Percentiles rank a stretch among this genome's conserved stretches.
Evolutionary conservation across 805 yeast species (phyloP).

Genomic region (Yarrowia sp.): DNA sequence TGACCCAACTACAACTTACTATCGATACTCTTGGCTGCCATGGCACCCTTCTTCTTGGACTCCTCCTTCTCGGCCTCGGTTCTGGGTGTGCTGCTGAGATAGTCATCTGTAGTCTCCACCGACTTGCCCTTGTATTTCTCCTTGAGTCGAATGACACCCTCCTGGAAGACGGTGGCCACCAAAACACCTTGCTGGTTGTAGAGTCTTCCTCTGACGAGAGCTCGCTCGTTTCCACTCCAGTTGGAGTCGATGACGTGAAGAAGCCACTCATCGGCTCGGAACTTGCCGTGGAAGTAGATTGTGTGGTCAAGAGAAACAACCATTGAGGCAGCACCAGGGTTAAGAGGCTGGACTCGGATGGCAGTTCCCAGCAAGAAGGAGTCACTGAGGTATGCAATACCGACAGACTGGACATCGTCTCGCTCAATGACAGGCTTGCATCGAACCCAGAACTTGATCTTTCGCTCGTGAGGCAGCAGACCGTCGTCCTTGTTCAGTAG

Average conservation of each 20-base stretch:
- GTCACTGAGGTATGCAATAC: slow-evolving; percentile 29
- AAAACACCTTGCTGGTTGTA: slow-evolving; percentile 86
- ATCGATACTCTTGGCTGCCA: slow-evolving; percentile 1
- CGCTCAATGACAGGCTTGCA: slow-evolving; percentile 27
- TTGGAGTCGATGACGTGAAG: slow-evolving; percentile 49
- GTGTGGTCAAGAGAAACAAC: slow-evolving; percentile 63
- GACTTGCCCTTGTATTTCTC: slow-evolving; percentile 16
- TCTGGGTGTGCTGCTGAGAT: background rate
- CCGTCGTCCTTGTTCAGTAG: slow-evolving; percentile 15
- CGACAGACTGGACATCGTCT: slow-evolving; percentile 28
- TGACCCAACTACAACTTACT: background rate
- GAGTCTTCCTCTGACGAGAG: slow-evolving; percentile 67
- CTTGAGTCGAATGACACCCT: slow-evolving; percentile 48
- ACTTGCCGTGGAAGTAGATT: slow-evolving; percentile 59
- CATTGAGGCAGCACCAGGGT: slow-evolving; percentile 28
- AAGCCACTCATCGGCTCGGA: slow-evolving; percentile 52
- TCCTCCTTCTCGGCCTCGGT: slow-evolving; percentile 4
- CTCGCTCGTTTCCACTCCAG: slow-evolving; percentile 52
- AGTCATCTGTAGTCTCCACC: slow-evolving; percentile 20
- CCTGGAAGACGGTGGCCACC: slow-evolving; percentile 84
- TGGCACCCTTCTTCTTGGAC: slow-evolving; percentile 11
- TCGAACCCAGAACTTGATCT: slow-evolving; percentile 27
- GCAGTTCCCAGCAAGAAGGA: slow-evolving; percentile 29
- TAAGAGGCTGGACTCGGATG: slow-evolving; percentile 16
- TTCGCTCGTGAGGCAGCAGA: slow-evolving; percentile 24